phyloP scores from a whole-genome alignment of 148 eudicot species.

The Vaccinium corymbosum region DNA sequence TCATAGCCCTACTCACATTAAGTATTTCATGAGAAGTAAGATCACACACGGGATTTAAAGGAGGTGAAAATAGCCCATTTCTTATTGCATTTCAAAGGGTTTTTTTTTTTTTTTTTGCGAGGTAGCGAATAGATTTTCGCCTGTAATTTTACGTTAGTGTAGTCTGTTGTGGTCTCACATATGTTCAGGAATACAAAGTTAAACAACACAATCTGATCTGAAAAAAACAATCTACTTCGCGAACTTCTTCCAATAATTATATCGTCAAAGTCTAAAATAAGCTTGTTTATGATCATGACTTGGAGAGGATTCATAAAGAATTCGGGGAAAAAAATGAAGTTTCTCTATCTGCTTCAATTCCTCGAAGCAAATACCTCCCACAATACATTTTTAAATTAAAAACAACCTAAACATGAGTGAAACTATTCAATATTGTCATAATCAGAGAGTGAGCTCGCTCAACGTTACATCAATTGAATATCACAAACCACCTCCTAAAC shows the following conservation, averaged over 20 bases:
- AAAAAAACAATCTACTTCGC: neutral
- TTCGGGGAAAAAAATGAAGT: neutral
- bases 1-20: neutral
- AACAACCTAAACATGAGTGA: neutral
- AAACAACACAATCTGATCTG: neutral
- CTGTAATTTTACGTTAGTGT: neutral
- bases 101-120: neutral
- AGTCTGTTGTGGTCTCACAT: neutral
- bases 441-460: neutral
- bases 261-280: neutral
- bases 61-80: neutral
- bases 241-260: neutral
- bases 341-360: constrained; percentile 1
- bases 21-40: neutral
- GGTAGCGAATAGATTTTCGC: neutral
- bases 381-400: neutral
- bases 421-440: neutral
- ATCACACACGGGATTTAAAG: neutral
- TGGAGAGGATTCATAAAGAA: neutral
- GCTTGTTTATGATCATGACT: neutral
- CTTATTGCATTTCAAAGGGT: neutral
- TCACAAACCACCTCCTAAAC: neutral
- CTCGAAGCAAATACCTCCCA: neutral
- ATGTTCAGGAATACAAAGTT: neutral
- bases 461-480: neutral